Evolutionary conservation across 805 yeast species (phyloP).

Genomic region (Ogataea ganodermae): DNA sequence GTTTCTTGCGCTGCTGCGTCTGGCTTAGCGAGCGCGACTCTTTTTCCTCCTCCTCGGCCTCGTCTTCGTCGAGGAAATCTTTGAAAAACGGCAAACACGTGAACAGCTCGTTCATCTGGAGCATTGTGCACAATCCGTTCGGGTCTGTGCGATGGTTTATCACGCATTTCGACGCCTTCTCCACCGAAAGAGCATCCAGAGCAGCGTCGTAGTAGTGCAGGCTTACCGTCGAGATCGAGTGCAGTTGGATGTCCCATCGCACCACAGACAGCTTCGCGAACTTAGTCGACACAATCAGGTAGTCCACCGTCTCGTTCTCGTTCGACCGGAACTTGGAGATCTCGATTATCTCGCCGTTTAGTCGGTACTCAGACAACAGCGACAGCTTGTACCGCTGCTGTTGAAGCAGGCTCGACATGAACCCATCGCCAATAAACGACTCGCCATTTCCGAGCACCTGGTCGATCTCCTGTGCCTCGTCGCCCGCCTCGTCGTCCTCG

Average conservation of each 20-base stretch:
- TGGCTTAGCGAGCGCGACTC: constrained; percentile 2
- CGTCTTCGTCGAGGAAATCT: constrained; percentile 45
- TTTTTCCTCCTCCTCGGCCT: constrained; percentile 24
- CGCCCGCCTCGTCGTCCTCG: constrained; percentile 19
- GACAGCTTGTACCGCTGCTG: constrained; percentile 34
- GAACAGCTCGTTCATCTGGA: constrained; percentile 65
- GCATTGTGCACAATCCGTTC: constrained; percentile 52
- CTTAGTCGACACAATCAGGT: constrained; percentile 64
- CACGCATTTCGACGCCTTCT: constrained; percentile 36
- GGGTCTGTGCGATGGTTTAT: constrained; percentile 65
- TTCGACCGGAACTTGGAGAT: constrained; percentile 51
- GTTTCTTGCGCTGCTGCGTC: constrained; percentile 17
- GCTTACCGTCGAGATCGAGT: constrained; percentile 67
- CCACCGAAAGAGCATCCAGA: constrained; percentile 51
- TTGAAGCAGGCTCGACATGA: constrained; percentile 20
- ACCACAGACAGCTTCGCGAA: constrained; percentile 77
- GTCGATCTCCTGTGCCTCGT: constrained; percentile 10
- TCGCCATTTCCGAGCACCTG: constrained; percentile 20
- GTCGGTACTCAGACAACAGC: constrained; percentile 62
- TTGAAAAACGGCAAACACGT: constrained; percentile 68
- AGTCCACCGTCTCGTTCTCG: constrained; percentile 52
- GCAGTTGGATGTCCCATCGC: constrained; percentile 61
- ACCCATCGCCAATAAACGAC: constrained; percentile 25
- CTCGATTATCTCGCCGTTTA: constrained; percentile 70
- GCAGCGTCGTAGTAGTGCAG: constrained; percentile 84